A percentile compares a stretch with the other conserved stretches of the same genome.
Conservation (phyloP, 495 filamentous ascomycete species). For the Acidiella bohemica region DNA sequence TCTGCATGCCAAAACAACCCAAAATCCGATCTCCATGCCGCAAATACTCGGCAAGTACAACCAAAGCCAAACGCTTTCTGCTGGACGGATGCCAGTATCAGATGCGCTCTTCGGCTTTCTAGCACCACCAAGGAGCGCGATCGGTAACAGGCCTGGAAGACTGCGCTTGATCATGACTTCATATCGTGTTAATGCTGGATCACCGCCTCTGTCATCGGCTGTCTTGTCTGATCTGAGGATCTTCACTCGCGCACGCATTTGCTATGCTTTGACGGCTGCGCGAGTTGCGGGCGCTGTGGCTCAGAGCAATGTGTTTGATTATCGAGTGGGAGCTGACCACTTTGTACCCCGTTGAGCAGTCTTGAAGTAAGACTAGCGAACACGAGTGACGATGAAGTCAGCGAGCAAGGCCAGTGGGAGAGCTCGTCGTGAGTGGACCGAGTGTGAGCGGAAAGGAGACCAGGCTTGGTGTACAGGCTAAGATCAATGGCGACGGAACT, state of each 20-base stretch:
- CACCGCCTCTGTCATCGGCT: conserved; percentile 44
- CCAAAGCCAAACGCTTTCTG: conserved; percentile 51
- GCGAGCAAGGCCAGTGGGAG: conserved; percentile 36
- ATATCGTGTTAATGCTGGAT: conserved; percentile 40
- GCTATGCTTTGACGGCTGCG: conserved; percentile 74
- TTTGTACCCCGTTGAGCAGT: conserved; percentile 67
- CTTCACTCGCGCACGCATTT: conserved; percentile 63
- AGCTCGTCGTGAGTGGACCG: conserved; percentile 54
- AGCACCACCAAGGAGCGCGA: conserved; percentile 47
- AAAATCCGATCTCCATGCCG: conserved; percentile 36
- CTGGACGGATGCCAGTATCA: conserved; percentile 60
- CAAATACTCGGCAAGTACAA: conserved; percentile 53
- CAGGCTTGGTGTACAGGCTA: conserved; percentile 37
- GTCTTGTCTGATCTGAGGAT: conserved; percentile 66
- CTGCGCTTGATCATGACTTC: conserved; percentile 61
- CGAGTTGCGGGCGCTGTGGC: conserved; percentile 70
- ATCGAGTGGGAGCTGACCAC: conserved; percentile 58
- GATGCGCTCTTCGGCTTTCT: conserved; percentile 41
- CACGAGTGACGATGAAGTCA: conserved; percentile 38
- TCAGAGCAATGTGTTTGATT: conserved; percentile 81
- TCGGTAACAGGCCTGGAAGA: conserved; percentile 55
- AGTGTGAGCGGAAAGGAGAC: conserved; percentile 50
- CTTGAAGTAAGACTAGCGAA: conserved; percentile 56
- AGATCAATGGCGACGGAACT: conserved; percentile 24
- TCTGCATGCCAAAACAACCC: conserved; percentile 41